phyloP scores from a whole-genome alignment of 73 alveolate species.

The Paramecium bursaria region DNA sequence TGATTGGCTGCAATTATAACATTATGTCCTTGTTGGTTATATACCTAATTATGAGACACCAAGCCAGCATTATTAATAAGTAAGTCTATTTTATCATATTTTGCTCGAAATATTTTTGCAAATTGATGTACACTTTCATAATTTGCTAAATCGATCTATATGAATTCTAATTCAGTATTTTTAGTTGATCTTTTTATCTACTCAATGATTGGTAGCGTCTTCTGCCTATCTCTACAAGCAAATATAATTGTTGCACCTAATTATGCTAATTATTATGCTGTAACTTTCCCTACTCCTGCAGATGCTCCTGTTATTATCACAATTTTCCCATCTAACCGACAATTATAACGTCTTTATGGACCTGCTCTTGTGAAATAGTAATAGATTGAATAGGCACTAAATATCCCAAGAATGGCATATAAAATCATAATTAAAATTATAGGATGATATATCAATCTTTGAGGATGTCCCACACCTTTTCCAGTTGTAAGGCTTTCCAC shows the following conservation, averaged over 20 bases:
- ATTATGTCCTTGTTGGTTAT: slow-evolving; percentile 22
- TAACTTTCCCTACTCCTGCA: slow-evolving; percentile 29
- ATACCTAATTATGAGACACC: slow-evolving; percentile 21
- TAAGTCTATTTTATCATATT: slow-evolving; percentile 16
- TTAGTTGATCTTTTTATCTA: slow-evolving; percentile 16
- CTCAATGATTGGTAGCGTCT: slow-evolving; percentile 24
- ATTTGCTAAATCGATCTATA: neutral
- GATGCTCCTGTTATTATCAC: slow-evolving; percentile 44
- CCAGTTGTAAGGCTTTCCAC: too few species aligned
- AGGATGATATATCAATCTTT: too few species aligned
- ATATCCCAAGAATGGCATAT: too few species aligned
- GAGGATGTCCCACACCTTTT: too few species aligned
- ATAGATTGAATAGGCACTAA: too few species aligned
- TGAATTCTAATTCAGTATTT: slow-evolving; percentile 1
- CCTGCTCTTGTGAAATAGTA: too few species aligned
- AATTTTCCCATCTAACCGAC: too few species aligned
- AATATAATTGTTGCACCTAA: slow-evolving; percentile 36
- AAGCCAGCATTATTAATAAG: slow-evolving; percentile 64
- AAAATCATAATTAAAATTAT: too few species aligned
- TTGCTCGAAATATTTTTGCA: too few species aligned
- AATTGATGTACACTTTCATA: neutral
- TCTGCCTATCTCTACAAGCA: slow-evolving; percentile 24
- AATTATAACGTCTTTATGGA: too few species aligned
- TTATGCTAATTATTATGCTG: slow-evolving; percentile 16
- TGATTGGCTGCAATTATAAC: slow-evolving; percentile 57